phyloP scores from a whole-genome alignment of 2,329 filamentous ascomycete species.

The Alternaria sp. region DNA sequence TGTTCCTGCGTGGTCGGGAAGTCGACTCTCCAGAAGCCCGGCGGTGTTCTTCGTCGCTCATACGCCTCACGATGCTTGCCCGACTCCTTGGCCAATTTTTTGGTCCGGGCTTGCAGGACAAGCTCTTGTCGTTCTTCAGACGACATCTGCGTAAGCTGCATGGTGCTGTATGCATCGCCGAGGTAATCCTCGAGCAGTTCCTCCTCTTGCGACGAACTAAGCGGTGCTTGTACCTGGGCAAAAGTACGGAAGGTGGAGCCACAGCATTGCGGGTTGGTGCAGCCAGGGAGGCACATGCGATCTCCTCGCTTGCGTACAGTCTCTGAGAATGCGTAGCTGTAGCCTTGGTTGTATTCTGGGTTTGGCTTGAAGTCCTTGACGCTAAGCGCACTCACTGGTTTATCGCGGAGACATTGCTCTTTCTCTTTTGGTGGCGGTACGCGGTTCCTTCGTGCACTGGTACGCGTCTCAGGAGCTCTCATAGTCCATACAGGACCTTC shows the following conservation, averaged over 20 bases:
- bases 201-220: conserved; percentile 49
- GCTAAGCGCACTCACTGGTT: conserved; percentile 65
- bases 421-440: conserved; percentile 14
- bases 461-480: conserved; percentile 24
- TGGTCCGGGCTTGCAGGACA: conserved; percentile 78
- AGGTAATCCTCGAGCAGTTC: conserved; percentile 64
- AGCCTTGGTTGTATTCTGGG: conserved; percentile 73
- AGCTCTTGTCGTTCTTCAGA: conserved; percentile 69
- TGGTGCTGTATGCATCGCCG: conserved; percentile 53
- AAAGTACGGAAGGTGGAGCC: conserved; percentile 75
- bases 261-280: conserved; percentile 79
- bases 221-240: conserved; percentile 56
- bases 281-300: conserved; percentile 76
- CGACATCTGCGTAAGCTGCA: conserved; percentile 59
- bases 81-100: conserved; percentile 75
- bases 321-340: conserved; percentile 76
- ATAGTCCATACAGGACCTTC: conserved; percentile 38
- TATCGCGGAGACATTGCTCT: conserved; percentile 57
- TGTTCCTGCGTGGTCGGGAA: conserved; percentile 90
- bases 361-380: conserved; percentile 86
- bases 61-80: conserved; percentile 82
- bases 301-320: conserved; percentile 76
- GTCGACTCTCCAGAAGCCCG: conserved; percentile 89
- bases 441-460: conserved; percentile 16
- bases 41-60: conserved; percentile 75